These are phyloP conservation scores for Amphichorda felina DNA, from an alignment of 2,329 filamentous ascomycete species.

Conservation along the genomic window DNA sequence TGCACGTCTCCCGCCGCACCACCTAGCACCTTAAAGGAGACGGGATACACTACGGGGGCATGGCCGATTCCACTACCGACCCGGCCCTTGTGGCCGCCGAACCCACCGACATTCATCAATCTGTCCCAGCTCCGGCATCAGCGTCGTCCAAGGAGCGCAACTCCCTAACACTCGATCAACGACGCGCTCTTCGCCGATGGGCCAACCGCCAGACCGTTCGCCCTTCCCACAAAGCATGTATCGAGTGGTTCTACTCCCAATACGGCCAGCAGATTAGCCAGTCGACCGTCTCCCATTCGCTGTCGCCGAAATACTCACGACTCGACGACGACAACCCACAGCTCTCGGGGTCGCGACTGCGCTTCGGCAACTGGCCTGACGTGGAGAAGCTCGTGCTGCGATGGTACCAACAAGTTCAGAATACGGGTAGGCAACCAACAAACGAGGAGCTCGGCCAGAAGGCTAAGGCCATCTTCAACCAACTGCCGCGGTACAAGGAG, in stretches of 20 bases:
- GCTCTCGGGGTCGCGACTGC: conserved; percentile 48
- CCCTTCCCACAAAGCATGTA: conserved; percentile 49
- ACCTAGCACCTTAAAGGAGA: not conserved
- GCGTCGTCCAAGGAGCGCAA: conserved; percentile 33
- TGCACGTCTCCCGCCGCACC: conserved; percentile 11
- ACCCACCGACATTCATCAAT: conserved; percentile 8
- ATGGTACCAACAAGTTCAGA: conserved; percentile 40
- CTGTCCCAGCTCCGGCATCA: not conserved
- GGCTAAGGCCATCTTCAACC: conserved; percentile 45
- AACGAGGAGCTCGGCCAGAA: conserved; percentile 53
- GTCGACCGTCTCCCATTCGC: conserved; percentile 50
- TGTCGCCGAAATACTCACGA: conserved; percentile 49
- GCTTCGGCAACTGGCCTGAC: conserved; percentile 53
- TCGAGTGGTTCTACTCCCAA: conserved; percentile 48
- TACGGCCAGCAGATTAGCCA: conserved; percentile 51
- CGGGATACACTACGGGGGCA: conserved; percentile 1
- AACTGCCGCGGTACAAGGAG: conserved; percentile 48
- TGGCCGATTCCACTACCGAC: conserved; percentile 20
- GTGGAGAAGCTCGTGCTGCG: conserved; percentile 46
- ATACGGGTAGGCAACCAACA: conserved; percentile 43
- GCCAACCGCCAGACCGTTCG: conserved; percentile 43
- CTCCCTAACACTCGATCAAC: conserved; percentile 50
- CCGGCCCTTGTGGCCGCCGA: conserved; percentile 22
- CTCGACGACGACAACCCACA: conserved; percentile 47
- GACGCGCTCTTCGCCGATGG: conserved; percentile 47